Evolutionary conservation across 2,329 filamentous ascomycete genomes (phyloP).

Genomic region (Fusarium tanahbumbuense): DNA sequence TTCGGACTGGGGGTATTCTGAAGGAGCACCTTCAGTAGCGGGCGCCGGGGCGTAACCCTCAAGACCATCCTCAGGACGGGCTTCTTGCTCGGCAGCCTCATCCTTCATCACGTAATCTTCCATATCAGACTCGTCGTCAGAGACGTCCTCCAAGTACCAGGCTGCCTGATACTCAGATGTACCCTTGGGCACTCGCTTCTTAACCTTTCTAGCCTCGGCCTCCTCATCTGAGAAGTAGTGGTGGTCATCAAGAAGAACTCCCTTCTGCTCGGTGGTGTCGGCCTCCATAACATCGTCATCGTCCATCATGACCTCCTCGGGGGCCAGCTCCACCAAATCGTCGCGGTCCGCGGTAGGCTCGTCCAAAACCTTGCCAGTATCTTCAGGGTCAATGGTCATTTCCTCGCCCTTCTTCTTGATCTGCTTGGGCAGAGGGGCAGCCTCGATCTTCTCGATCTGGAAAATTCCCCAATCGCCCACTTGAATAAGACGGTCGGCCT

Average conservation of each 20-base stretch:
- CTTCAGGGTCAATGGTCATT: conserved; percentile 77
- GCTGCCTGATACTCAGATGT: conserved; percentile 95
- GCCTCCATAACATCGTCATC: conserved; percentile 60
- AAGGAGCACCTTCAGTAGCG: conserved; percentile 81
- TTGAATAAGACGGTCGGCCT: conserved; percentile 89
- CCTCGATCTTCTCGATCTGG: conserved; percentile 88
- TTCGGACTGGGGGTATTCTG: conserved; percentile 94
- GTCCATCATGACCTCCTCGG: conserved; percentile 83
- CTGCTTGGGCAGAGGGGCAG: conserved; percentile 73
- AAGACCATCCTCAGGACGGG: conserved; percentile 83
- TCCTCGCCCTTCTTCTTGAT: conserved; percentile 73
- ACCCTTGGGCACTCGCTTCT: conserved; percentile 85
- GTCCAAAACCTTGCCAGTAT: conserved; percentile 71
- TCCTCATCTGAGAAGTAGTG: conserved; percentile 94
- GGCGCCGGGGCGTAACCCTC: conserved; percentile 75
- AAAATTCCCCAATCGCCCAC: conserved; percentile 95
- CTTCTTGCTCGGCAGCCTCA: conserved; percentile 63
- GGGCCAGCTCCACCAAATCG: conserved; percentile 83
- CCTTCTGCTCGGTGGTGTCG: conserved; percentile 71
- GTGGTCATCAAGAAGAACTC: conserved; percentile 93
- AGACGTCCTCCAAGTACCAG: conserved; percentile 88
- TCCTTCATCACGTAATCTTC: conserved; percentile 74
- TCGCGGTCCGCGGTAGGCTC: conserved; percentile 83
- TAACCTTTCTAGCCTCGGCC: conserved; percentile 60
- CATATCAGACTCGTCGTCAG: conserved; percentile 86